A percentile compares a stretch with the other conserved stretches of the same genome.
Conservation (phyloP, 345 rosid genomes). For the Citrus mangshanensis region DNA sequence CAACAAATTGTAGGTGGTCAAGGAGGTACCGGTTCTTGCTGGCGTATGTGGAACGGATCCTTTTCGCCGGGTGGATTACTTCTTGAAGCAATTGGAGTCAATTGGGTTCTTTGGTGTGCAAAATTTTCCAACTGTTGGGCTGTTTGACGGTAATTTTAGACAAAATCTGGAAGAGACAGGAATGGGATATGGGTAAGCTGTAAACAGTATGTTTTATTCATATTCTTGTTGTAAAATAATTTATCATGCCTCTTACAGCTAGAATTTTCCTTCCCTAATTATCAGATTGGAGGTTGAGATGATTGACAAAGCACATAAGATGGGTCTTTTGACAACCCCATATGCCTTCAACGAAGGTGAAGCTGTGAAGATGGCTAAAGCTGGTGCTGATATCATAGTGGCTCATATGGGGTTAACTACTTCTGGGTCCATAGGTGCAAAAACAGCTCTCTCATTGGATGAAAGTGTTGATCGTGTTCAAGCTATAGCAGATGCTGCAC, state of each 20-base stretch:
- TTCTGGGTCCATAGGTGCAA: slow-evolving; percentile 86
- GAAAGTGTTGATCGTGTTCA: slow-evolving; percentile 75
- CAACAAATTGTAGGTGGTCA: slow-evolving; percentile 58
- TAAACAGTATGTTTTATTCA: slow-evolving; percentile 7
- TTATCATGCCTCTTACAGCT: not conserved
- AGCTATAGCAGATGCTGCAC: slow-evolving; percentile 87
- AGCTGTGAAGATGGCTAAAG: slow-evolving; percentile 85
- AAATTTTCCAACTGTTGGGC: slow-evolving; percentile 96
- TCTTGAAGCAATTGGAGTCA: slow-evolving; percentile 82
- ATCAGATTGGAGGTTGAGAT: slow-evolving; percentile 82
- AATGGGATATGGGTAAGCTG: slow-evolving; percentile 88
- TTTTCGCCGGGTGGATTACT: slow-evolving; percentile 81
- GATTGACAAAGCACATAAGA: slow-evolving; percentile 76
- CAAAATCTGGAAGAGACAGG: slow-evolving; percentile 97
- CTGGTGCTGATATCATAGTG: slow-evolving; percentile 92
- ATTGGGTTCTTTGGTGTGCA: slow-evolving; percentile 89
- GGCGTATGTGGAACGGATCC: slow-evolving; percentile 97
- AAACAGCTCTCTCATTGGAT: slow-evolving; percentile 72
- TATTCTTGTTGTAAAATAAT: not conserved
- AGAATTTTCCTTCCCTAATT: slow-evolving; percentile 4
- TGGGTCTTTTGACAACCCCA: slow-evolving; percentile 93
- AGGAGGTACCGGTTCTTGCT: slow-evolving; percentile 86
- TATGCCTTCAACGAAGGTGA: slow-evolving; percentile 76
- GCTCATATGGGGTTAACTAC: slow-evolving; percentile 97
- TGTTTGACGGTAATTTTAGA: slow-evolving; percentile 91